Base-by-base conservation (phyloP, 331 rosid species). In the Acacia pycnantha region DNA sequence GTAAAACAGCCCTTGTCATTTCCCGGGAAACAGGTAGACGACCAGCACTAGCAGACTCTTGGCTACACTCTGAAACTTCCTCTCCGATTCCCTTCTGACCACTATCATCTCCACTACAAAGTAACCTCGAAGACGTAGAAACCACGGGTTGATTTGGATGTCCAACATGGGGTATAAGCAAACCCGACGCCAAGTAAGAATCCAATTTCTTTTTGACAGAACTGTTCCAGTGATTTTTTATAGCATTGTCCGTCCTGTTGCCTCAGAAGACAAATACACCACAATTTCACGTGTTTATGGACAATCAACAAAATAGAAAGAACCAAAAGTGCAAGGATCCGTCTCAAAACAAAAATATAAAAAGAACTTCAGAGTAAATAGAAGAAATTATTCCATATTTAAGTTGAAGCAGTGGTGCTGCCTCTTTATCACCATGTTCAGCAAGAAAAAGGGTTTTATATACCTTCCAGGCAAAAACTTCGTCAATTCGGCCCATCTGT, bases 201-300 rank as follows among this genome's bases (percentile, higher is more conserved):
- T 96, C 99, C 91, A 96, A 83, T 88, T 96, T 96, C 88, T 96
- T 96, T 82, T 92, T 96, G n/a, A 96, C 99, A 81, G 99, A 96
- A 88, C 99, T 96, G 86, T 96, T 94, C 99, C 99, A 96, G 82
- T 96, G 99, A 75, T 96, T 96, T 90, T 96, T 96, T 89, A 96
- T 96, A 70, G 98, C 85, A 87, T 96, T 96, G 93, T 96, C 99
- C 81, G 99, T 91, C 95, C 99, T 96, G 99, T 95, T 84, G 47
- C 86, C 85, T 88, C 74, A 79, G 43, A 81, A 83, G 70, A 87
- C 40, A 80, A 73, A 69, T 19, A 79, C 11, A 78, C 70, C 54
- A 80, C 27, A 78, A 74, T 14, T 74, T 65, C 47, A 53, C 70
- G 64, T 53, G 74, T 79, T 68, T 15, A 33, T 24, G 10, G 53